phyloP scores from a whole-genome alignment of 768 basidiomycete genomes.

The Tricholoma furcatifolium region DNA sequence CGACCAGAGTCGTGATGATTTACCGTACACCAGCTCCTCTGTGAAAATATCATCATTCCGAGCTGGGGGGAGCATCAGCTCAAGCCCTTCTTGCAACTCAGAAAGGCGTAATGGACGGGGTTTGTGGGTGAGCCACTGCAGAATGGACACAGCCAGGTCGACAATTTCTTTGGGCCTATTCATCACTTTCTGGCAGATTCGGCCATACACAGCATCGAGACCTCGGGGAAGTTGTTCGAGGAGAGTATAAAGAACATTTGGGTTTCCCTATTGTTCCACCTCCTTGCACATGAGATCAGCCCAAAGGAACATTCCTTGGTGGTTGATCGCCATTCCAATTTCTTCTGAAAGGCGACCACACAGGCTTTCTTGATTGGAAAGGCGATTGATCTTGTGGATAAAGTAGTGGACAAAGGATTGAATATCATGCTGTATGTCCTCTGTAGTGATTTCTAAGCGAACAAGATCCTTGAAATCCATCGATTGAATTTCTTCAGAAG shows the following conservation, averaged over 20 bases:
- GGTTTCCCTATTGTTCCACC: not conserved
- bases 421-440: conserved; percentile 3
- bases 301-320: conserved; percentile 10
- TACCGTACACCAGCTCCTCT: no score
- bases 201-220: not conserved
- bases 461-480: not conserved
- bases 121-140: no score
- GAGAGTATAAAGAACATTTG: not conserved
- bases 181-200: not conserved
- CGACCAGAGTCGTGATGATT: not conserved
- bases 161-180: no score
- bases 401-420: not conserved
- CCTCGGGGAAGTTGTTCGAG: not conserved
- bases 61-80: no score
- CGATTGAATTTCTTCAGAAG: not conserved
- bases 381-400: not conserved
- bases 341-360: not conserved
- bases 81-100: no score
- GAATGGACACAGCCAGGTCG: no score
- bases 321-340: not conserved
- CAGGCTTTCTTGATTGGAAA: not conserved
- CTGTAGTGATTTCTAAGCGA: not conserved
- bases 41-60: no score
- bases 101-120: no score
- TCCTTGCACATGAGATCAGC: conserved; percentile 2